Evolutionary conservation across 306 rosid species (phyloP), one percentile per base, ranked within the genome.

Genomic region (Citrullus colocynthis): DNA sequence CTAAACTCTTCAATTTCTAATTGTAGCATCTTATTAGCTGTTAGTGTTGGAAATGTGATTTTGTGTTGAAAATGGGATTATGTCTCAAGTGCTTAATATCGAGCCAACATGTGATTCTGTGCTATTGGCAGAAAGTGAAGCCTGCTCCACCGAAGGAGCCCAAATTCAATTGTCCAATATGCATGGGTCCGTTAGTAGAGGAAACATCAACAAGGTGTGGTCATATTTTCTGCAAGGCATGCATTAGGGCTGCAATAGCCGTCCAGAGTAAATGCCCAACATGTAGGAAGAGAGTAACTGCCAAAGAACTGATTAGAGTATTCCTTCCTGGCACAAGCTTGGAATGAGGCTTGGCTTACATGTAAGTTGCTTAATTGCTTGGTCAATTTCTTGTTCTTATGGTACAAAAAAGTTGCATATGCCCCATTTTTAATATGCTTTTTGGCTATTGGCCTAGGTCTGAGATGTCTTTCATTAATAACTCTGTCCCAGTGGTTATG

Each of bases 191-290:
- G 12, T 48, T 88, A 61, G 84, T 10, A 4, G 97, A 95, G 78
- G 96, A 90, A 77, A 86, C 84, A 83, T 85, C 97, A 1, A 95
- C 97, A 11, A 92, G 78, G 81, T 95, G 98, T 70, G 98, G 98
- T 71, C 98, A 95, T 84, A 95, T 95, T 64, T 95, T 95, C 85
- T 95, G 98, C 61, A 92, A 87, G 85, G 5, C 9, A 1, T 92
- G 97, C 83, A 89, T 95, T 21, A 85, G 61, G 76, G 51, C 82
- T 62, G 97, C 96, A 28, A 60, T 92, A 42, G 6, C 7, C 37
- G 64, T 74, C 2, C 87, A 85, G 81, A 72, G 57, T 17, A 88
- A 83, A 84, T 95, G 98, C 79, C 98, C 96, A 17, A 87, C 93
- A 2, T 95, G 98, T 78, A 86, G 98, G 88, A 89, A 89, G 77